A percentile compares a stretch with the other conserved stretches of the same genome.
These are phyloP conservation scores for Cladophialophora immunda DNA, from an alignment of 2,329 filamentous ascomycete species.

Conservation along the genomic window DNA sequence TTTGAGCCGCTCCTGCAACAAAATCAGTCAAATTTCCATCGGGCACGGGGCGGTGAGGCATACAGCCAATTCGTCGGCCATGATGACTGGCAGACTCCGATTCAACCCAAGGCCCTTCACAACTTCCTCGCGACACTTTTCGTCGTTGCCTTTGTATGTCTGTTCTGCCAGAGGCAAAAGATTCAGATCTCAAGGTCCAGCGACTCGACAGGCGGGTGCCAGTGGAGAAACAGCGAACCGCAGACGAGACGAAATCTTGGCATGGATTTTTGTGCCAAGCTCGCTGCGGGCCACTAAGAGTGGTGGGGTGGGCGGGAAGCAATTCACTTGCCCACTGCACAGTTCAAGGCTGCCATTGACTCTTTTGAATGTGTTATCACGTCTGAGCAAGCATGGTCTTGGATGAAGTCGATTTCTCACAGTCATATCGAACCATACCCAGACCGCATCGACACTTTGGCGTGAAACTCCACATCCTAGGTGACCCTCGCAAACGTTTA, in stretches of 20 bases:
- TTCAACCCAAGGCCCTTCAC: neutral
- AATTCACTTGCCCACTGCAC: too few species aligned
- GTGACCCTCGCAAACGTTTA: too few species aligned
- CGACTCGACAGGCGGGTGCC: neutral
- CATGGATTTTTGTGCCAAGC: constrained; percentile 2
- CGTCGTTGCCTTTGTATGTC: neutral
- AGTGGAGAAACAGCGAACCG: neutral
- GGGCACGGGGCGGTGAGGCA: constrained; percentile 10
- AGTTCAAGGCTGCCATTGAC: too few species aligned
- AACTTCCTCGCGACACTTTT: neutral
- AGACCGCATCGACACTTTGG: neutral
- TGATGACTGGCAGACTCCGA: constrained; percentile 15
- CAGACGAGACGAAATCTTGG: constrained; percentile 2
- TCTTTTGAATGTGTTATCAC: too few species aligned
- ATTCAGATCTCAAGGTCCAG: neutral
- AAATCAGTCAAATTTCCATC: constrained; percentile 32
- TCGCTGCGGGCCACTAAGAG: neutral
- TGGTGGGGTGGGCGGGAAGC: neutral
- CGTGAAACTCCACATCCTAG: neutral
- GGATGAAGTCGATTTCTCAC: too few species aligned
- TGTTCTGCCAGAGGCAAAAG: neutral
- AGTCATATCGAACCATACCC: neutral
- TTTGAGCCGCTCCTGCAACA: constrained; percentile 56
- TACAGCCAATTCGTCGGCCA: constrained; percentile 39
- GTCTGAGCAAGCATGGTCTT: too few species aligned